Evolutionary conservation across 768 basidiomycete genomes (phyloP).

Genomic region (Auriscalpium vulgare): DNA sequence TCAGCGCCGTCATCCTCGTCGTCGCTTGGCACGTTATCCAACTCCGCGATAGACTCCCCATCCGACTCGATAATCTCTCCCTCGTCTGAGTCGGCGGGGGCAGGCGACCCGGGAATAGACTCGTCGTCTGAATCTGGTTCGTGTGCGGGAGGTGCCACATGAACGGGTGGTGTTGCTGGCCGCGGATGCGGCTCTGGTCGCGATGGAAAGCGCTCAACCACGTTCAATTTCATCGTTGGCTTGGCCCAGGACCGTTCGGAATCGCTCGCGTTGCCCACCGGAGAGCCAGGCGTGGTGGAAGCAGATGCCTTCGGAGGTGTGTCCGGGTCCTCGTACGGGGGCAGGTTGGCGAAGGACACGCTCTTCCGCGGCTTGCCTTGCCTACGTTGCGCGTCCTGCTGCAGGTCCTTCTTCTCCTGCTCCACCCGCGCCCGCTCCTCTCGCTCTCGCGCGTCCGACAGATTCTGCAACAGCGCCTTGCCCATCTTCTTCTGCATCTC

Average conservation of each 20-base stretch:
- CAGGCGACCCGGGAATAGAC: constrained; percentile 32
- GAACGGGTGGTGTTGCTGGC: too few relatives aligned
- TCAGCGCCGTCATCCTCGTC: constrained; percentile 16
- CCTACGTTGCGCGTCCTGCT: constrained; percentile 20
- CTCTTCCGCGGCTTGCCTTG: constrained; percentile 44
- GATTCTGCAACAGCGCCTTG: constrained; percentile 46
- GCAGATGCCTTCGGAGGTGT: constrained; percentile 16
- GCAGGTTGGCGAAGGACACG: constrained; percentile 54
- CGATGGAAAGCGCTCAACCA: constrained; percentile 54
- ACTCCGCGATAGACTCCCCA: neutral
- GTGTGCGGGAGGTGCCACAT: neutral
- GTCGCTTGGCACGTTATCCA: constrained; percentile 1
- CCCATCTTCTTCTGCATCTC: constrained; percentile 78
- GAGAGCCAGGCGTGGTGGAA: constrained; percentile 1
- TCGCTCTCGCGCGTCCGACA: constrained; percentile 32
- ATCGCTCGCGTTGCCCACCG: constrained; percentile 42
- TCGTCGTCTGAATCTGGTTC: constrained; percentile 64
- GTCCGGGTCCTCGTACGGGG: constrained; percentile 18
- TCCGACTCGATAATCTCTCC: constrained; percentile 21
- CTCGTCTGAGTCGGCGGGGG: constrained; percentile 26
- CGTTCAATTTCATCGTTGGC: constrained; percentile 56
- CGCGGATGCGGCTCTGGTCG: constrained; percentile 13
- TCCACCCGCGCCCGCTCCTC: constrained; percentile 28
- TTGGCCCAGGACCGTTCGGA: constrained; percentile 33
- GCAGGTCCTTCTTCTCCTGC: constrained; percentile 22